A percentile compares a stretch with the other conserved stretches of the same genome.
Conservation (phyloP, 1,284 basidiomycete genomes). For the Pyrrhoderma noxium region DNA sequence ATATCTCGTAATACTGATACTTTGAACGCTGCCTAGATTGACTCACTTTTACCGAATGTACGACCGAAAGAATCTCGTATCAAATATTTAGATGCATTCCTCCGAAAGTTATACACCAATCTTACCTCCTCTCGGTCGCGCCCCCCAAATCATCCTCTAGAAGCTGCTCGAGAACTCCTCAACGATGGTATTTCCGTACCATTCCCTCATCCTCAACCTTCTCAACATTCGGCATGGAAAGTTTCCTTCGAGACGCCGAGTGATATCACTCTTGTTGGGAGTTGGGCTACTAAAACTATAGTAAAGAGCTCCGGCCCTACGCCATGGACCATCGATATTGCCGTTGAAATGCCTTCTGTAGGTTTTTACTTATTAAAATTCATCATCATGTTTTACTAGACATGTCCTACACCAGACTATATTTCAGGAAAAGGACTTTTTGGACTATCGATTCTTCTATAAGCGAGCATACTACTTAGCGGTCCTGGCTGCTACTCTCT, state of each 20-base stretch:
- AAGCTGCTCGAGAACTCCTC: constrained; percentile 45
- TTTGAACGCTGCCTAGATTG: constrained; percentile 47
- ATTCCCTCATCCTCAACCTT: constrained; percentile 55
- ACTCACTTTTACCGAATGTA: constrained; percentile 71
- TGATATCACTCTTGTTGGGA: constrained; percentile 66
- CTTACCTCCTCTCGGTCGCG: constrained; percentile 53
- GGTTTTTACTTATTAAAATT: constrained; percentile 24
- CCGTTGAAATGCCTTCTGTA: constrained; percentile 83
- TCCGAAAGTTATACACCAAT: constrained; percentile 52
- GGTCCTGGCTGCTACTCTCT: constrained; percentile 64
- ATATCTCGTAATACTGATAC: background rate
- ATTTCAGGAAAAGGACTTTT: constrained; percentile 93
- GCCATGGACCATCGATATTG: constrained; percentile 74
- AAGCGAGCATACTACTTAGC: constrained; percentile 91
- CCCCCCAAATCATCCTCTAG: constrained; percentile 57
- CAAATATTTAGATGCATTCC: constrained; percentile 54
- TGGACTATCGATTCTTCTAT: constrained; percentile 87
- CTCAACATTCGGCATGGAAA: constrained; percentile 71
- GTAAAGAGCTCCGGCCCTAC: constrained; percentile 58
- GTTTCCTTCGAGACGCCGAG: constrained; percentile 63
- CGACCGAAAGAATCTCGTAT: constrained; percentile 56
- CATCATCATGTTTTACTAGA: background rate
- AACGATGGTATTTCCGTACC: constrained; percentile 50
- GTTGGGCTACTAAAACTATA: constrained; percentile 62
- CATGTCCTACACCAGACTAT: constrained; percentile 45